Percentiles rank a stretch among this genome's conserved stretches.
Conservation (phyloP, 2,329 filamentous ascomycete genomes). For the Ilyonectria robusta region DNA sequence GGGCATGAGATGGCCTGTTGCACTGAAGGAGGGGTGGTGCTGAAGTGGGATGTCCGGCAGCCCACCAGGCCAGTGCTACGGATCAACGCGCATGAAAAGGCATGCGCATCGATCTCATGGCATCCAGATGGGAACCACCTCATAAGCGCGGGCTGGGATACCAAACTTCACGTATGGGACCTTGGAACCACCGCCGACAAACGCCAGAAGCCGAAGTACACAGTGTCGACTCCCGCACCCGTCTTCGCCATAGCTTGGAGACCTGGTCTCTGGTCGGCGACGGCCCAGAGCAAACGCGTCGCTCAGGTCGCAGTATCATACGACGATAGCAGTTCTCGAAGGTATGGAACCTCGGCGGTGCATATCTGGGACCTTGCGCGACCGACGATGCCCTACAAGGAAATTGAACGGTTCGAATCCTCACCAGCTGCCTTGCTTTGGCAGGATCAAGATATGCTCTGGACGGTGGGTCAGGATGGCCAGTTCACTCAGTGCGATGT, state of each 20-base stretch:
- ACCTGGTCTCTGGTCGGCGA: conserved; percentile 76
- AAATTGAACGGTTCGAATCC: conserved; percentile 72
- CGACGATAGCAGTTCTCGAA: conserved; percentile 68
- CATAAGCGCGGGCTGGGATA: conserved; percentile 74
- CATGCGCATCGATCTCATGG: conserved; percentile 74
- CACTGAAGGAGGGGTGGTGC: conserved; percentile 72
- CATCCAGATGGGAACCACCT: conserved; percentile 78
- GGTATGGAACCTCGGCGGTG: conserved; percentile 70
- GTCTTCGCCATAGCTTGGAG: conserved; percentile 74
- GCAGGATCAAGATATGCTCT: conserved; percentile 76
- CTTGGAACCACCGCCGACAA: conserved; percentile 72
- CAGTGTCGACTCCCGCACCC: conserved; percentile 72
- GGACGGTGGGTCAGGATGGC: conserved; percentile 75
- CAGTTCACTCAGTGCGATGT: conserved; percentile 76
- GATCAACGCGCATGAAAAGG: conserved; percentile 73
- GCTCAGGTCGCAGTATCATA: conserved; percentile 75
- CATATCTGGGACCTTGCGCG: conserved; percentile 80
- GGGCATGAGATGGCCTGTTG: conserved; percentile 75
- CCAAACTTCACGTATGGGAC: conserved; percentile 76
- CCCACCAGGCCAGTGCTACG: conserved; percentile 66
- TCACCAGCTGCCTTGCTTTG: conserved; percentile 73
- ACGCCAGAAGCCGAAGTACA: conserved; percentile 75
- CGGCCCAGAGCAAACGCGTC: conserved; percentile 70
- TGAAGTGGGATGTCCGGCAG: conserved; percentile 76
- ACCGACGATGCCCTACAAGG: conserved; percentile 76